Conservation (phyloP, 2,329 filamentous ascomycete species). For the Cryphonectria parasitica region DNA sequence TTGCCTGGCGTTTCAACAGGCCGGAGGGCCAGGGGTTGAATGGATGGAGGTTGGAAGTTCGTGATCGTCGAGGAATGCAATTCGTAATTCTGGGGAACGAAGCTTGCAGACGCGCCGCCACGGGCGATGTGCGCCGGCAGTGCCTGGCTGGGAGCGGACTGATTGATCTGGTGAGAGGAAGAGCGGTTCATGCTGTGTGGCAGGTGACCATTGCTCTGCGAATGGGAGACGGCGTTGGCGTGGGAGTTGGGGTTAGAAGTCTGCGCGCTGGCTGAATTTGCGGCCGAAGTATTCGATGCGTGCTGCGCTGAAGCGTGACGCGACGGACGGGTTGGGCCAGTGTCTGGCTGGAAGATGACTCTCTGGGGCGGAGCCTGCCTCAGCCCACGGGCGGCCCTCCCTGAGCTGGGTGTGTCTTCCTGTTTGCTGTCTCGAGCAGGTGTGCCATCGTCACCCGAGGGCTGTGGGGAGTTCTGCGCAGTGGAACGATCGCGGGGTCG, state of each 20-base stretch:
- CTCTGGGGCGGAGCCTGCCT: constrained; percentile 84
- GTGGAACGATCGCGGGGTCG: constrained; percentile 52
- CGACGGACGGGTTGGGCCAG: constrained; percentile 64
- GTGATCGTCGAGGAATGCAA: constrained; percentile 64
- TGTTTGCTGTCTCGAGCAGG: constrained; percentile 57
- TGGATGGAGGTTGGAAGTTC: constrained; percentile 70
- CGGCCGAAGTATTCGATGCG: constrained; percentile 20
- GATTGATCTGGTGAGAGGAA: constrained; percentile 24
- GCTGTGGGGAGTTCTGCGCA: constrained; percentile 60
- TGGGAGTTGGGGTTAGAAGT: constrained; percentile 32
- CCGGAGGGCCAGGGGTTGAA: constrained; percentile 68
- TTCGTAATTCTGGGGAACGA: constrained; percentile 60
- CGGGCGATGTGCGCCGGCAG: constrained; percentile 36
- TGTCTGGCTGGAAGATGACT: constrained; percentile 83
- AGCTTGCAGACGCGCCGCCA: constrained; percentile 50
- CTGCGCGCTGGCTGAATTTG: neutral
- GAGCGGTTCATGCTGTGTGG: constrained; percentile 20
- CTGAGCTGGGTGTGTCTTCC: constrained; percentile 55
- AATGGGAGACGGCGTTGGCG: constrained; percentile 37
- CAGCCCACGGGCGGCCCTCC: constrained; percentile 65
- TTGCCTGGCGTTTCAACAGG: constrained; percentile 77
- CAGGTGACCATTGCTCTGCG: constrained; percentile 26
- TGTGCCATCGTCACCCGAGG: constrained; percentile 63
- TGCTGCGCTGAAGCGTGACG: constrained; percentile 60
- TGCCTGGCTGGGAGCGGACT: constrained; percentile 34